Percentiles rank a stretch among this genome's conserved stretches.
Evolutionary conservation across 441 rosid species (phyloP).

Genomic region (Gossypium trilobum): DNA sequence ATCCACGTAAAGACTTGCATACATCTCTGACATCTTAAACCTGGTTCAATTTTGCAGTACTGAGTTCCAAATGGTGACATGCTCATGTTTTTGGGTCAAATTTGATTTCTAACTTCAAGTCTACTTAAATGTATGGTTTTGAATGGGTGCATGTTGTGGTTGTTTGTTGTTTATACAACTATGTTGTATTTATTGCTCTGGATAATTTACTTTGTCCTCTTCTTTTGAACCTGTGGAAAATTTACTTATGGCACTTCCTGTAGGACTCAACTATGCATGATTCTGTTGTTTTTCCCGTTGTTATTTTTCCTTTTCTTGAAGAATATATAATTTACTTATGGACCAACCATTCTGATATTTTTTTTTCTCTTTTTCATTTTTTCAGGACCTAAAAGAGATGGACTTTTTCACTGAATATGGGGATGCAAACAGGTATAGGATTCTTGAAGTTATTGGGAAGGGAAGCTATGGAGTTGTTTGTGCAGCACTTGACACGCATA

Average conservation of each 20-base stretch:
- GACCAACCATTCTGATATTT: neutral
- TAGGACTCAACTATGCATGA: neutral
- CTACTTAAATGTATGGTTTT: neutral
- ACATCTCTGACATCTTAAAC: neutral
- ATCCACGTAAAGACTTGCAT: neutral
- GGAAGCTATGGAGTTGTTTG: constrained; percentile 99
- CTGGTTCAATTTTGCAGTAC: neutral
- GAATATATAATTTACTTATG: neutral
- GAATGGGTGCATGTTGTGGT: neutral
- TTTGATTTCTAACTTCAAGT: neutral
- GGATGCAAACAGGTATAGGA: constrained; percentile 77
- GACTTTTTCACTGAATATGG: constrained; percentile 96
- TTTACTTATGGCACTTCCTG: neutral
- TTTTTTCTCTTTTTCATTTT: constrained; percentile 8
- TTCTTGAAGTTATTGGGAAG: constrained; percentile 83
- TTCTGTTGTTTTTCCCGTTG: neutral
- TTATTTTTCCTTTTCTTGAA: neutral
- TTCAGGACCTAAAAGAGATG: constrained; percentile 59
- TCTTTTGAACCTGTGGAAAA: too few species aligned
- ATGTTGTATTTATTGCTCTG: neutral
- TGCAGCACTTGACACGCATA: constrained; percentile 85
- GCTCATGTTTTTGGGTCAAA: neutral
- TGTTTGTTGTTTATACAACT: neutral
- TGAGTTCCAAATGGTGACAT: neutral
- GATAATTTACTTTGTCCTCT: too few species aligned